Percentiles rank a stretch among this genome's conserved stretches.
Conservation (phyloP, 352 stramenopile genomes). For the Halophytophthora polymorphica region DNA sequence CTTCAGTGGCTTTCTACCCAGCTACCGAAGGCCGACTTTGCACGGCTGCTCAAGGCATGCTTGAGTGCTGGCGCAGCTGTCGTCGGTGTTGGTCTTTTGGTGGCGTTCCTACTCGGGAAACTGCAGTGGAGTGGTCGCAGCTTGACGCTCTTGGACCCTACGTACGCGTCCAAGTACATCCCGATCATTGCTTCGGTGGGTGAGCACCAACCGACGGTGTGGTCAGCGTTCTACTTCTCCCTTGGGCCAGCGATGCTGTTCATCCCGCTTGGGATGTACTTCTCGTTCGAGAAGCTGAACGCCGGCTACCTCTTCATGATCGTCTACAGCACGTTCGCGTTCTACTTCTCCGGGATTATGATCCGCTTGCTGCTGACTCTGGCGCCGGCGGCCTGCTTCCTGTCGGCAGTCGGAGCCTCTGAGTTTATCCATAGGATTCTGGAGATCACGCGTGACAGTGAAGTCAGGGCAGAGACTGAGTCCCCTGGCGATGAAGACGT, state of each 20-base stretch:
- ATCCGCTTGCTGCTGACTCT: constrained; percentile 91
- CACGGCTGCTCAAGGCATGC: constrained; percentile 38
- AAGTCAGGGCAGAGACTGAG: constrained; percentile 5
- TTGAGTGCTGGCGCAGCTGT: constrained; percentile 32
- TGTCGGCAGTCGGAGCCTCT: constrained; percentile 84
- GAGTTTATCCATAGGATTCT: constrained; percentile 49
- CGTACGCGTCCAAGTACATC: constrained; percentile 94
- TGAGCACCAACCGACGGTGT: constrained; percentile 93
- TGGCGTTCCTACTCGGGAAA: constrained; percentile 66
- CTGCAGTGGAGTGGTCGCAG: constrained; percentile 91
- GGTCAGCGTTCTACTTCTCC: constrained; percentile 91
- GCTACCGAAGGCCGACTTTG: constrained; percentile 46
- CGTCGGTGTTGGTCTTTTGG: constrained; percentile 32
- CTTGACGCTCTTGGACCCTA: constrained; percentile 90
- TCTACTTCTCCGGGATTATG: constrained; percentile 93
- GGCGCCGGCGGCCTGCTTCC: constrained; percentile 86
- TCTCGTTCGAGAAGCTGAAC: constrained; percentile 73
- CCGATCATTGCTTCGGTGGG: constrained; percentile 94
- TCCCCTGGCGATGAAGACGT: neutral
- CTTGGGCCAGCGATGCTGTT: constrained; percentile 87
- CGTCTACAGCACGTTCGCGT: constrained; percentile 89
- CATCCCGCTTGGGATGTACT: constrained; percentile 87
- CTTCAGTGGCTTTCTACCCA: constrained; percentile 48
- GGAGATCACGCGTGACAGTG: constrained; percentile 12
- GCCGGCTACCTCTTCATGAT: constrained; percentile 88